Evolutionary conservation across 2,329 filamentous ascomycete species (phyloP), one percentile per base, ranked within the genome.

Genomic region (Aspergillus piperis): DNA sequence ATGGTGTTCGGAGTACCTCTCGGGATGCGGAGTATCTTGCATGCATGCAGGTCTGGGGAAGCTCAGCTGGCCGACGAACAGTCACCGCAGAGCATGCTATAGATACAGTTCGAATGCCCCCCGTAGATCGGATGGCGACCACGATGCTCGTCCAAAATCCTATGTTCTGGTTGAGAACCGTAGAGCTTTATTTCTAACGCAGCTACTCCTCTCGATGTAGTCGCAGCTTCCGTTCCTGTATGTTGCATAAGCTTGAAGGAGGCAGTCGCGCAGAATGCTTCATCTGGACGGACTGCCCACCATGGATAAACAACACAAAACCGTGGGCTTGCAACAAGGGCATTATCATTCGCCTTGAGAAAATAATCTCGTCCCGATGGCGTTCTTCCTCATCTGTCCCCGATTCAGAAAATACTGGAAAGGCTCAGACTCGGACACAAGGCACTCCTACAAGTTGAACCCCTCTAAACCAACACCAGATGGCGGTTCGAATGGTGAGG

Each of bases 311-410:
- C 7, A 17, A 11, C 32, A 11, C 25, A 25, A 49, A 25, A 11
- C 13, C n/a, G 5, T 32, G 13, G 8, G 2, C 25, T 19, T 17
- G 25, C 19, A 5, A 50, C n/a, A 5, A 32, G n/a, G 25, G n/a
- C 25, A 8, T 19, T 19, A 32, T n/a, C 10, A n/a, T n/a, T 32
- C 23, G 11, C 47, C 30, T 30, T 17, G 15, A 17, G 3, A 11
- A 10, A 19, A 21, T 11, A 17, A 4, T 1, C 15, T 25, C 42
- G 36, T 21, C 8, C 21, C 54, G 44, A 73, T 71, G 68, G 57
- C 66, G 5, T 63, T 72, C 19, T 55, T 72, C 41, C 54, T 50
- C 47, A 32, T 65, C 21, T 73, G 71, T 49, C 70, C 68, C 39
- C 67, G 64, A 41, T 66, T 71, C 60, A 58, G 67, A 58, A 68